Conservation (phyloP, 2,329 filamentous ascomycete species). For the Elsinoe fawcettii region DNA sequence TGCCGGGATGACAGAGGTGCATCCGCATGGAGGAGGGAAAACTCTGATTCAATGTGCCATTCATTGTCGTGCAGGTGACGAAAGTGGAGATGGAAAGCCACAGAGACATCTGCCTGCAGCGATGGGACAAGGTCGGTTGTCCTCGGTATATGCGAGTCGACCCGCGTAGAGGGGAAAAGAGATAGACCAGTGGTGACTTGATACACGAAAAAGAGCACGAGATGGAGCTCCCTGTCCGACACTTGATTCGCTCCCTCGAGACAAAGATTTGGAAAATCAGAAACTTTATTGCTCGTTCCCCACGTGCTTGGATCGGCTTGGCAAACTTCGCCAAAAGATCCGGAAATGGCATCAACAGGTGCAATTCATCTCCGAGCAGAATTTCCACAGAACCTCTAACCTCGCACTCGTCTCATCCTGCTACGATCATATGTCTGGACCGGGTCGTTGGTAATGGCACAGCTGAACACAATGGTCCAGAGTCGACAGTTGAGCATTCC, state of each 20-base stretch:
- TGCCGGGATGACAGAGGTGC: too few relatives aligned
- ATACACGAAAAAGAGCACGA: too few relatives aligned
- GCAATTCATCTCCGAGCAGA: not conserved
- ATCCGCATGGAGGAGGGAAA: too few relatives aligned
- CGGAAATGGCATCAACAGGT: not conserved
- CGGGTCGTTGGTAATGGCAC: not conserved
- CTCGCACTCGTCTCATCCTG: not conserved
- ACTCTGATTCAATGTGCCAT: too few relatives aligned
- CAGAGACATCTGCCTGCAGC: too few relatives aligned
- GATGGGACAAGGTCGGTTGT: too few relatives aligned
- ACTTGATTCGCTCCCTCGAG: not conserved
- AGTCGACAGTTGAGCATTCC: not conserved
- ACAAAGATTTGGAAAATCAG: not conserved
- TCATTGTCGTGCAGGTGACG: too few relatives aligned
- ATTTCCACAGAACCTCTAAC: not conserved
- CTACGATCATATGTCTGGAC: not conserved
- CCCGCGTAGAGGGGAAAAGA: too few relatives aligned
- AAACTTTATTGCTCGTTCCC: not conserved
- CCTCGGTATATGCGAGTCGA: too few relatives aligned
- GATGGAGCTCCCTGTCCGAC: not conserved
- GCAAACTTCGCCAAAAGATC: not conserved
- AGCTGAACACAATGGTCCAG: not conserved
- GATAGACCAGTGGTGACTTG: too few relatives aligned
- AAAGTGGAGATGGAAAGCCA: too few relatives aligned
- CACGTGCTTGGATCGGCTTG: slow-evolving; percentile 1